Evolutionary conservation across 805 yeast species (phyloP).

Genomic region (Wickerhamomyces bovis): DNA sequence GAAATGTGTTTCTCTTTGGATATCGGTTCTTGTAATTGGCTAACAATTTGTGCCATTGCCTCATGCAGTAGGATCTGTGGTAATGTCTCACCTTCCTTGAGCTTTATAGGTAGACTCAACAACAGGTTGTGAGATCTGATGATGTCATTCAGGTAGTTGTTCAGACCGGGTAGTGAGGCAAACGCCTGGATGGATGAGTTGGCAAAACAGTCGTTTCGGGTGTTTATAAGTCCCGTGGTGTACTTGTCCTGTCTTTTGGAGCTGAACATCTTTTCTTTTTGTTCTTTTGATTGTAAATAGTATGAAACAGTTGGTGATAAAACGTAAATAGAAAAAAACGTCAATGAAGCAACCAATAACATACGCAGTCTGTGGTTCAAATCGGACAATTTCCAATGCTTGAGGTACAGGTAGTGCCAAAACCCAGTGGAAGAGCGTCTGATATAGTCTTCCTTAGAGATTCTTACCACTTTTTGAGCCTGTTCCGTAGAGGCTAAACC

Average conservation of each 20-base stretch:
- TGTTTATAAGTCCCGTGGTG: slow-evolving; percentile 79
- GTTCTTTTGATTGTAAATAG: slow-evolving; percentile 15
- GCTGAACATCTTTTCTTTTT: slow-evolving; percentile 24
- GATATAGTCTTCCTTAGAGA: slow-evolving; percentile 16
- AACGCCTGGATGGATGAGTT: slow-evolving; percentile 83
- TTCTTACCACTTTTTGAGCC: background rate
- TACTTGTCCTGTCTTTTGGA: slow-evolving; percentile 60
- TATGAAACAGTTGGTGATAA: slow-evolving; percentile 24
- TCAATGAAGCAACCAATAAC: slow-evolving; percentile 20
- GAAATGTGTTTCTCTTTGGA: slow-evolving; percentile 48
- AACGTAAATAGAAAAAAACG: slow-evolving; percentile 25
- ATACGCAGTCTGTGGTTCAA: slow-evolving; percentile 13
- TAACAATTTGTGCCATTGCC: slow-evolving; percentile 46
- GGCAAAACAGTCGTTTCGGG: slow-evolving; percentile 88
- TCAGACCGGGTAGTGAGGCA: slow-evolving; percentile 53
- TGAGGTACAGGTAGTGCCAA: slow-evolving; percentile 13
- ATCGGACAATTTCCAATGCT: slow-evolving; percentile 19
- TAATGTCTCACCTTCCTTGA: slow-evolving; percentile 13
- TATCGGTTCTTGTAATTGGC: slow-evolving; percentile 58
- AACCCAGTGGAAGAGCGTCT: slow-evolving; percentile 6
- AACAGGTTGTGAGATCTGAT: slow-evolving; percentile 20
- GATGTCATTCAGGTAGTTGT: slow-evolving; percentile 44
- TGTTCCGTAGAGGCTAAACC: background rate
- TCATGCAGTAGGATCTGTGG: slow-evolving; percentile 49
- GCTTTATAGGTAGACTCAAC: slow-evolving; percentile 5